Evolutionary conservation across 208 protist genomes (phyloP).

Genomic region (Leishmania turanica): DNA sequence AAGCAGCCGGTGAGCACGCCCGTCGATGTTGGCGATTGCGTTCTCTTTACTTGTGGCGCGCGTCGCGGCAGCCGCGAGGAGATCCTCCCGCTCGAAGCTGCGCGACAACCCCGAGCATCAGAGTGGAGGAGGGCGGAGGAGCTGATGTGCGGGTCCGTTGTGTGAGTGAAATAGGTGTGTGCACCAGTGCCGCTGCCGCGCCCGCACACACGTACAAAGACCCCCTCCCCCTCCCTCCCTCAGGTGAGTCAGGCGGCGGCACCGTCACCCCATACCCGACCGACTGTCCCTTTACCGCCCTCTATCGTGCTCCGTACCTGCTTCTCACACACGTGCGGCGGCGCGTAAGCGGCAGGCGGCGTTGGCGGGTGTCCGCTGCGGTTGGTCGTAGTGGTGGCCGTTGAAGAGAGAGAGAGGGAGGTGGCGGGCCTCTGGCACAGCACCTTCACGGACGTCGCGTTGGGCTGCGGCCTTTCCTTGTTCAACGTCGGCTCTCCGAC

Average conservation of each 20-base stretch:
- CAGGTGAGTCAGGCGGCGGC: neutral
- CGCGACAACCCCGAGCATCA: neutral
- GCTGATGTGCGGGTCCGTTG: neutral
- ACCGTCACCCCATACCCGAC: neutral
- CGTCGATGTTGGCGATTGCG: neutral
- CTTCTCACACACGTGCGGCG: neutral
- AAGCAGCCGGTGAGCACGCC: too few relatives aligned
- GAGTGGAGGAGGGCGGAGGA: neutral
- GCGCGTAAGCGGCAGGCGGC: neutral
- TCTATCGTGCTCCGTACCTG: neutral
- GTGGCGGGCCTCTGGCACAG: neutral
- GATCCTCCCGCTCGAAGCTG: neutral
- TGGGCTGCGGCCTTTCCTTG: neutral
- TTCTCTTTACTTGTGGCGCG: neutral
- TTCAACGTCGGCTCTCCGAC: neutral
- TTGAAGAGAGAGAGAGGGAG: neutral
- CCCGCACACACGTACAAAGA: neutral
- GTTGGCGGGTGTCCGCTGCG: neutral
- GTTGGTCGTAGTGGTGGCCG: neutral
- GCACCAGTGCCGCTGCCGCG: neutral
- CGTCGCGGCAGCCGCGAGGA: neutral
- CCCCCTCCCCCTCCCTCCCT: neutral
- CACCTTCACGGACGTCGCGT: neutral
- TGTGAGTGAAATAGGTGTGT: neutral
- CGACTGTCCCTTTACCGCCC: neutral